Evolutionary conservation across 225 moss, liverwort and hornwort genomes (phyloP).

Genomic region (Bryum argenteum): DNA sequence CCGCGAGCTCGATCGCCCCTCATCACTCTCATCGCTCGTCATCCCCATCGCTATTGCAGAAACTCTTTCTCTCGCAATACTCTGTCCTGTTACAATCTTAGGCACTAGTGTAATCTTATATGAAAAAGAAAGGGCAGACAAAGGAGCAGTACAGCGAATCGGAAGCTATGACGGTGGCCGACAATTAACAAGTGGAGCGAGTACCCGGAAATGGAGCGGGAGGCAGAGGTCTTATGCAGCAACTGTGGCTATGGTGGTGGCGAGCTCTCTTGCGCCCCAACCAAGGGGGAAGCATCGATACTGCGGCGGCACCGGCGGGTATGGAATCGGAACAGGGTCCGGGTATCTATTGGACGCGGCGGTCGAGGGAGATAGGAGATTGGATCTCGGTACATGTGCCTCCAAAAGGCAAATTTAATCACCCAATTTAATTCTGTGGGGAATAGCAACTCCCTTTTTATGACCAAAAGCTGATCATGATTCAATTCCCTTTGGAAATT

Average conservation of each 20-base stretch:
- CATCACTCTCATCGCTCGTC: constrained; percentile 40
- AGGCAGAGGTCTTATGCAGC: constrained; percentile 1
- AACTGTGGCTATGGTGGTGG: constrained; percentile 30
- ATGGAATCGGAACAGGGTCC: neutral
- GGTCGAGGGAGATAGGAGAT: neutral
- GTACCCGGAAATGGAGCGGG: constrained; percentile 6
- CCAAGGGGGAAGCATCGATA: neutral
- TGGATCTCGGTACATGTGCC: constrained; percentile 14
- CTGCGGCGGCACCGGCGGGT: constrained; percentile 13
- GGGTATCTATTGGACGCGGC: constrained; percentile 13
- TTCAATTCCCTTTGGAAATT: too few species aligned
- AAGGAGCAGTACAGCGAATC: neutral
- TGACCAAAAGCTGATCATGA: too few species aligned
- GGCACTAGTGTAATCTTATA: neutral
- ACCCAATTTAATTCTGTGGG: neutral
- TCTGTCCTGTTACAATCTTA: neutral
- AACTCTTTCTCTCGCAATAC: constrained; percentile 3
- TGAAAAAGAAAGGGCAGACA: neutral
- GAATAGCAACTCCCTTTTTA: too few species aligned
- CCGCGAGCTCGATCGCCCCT: constrained; percentile 28
- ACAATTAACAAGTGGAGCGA: constrained; percentile 22
- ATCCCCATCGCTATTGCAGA: constrained; percentile 1
- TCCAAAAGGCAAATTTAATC: neutral
- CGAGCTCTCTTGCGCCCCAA: constrained; percentile 14
- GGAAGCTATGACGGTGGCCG: constrained; percentile 22